phyloP scores from a whole-genome alignment of 305 asterid species.

The Stenogyne calaminthoides region DNA sequence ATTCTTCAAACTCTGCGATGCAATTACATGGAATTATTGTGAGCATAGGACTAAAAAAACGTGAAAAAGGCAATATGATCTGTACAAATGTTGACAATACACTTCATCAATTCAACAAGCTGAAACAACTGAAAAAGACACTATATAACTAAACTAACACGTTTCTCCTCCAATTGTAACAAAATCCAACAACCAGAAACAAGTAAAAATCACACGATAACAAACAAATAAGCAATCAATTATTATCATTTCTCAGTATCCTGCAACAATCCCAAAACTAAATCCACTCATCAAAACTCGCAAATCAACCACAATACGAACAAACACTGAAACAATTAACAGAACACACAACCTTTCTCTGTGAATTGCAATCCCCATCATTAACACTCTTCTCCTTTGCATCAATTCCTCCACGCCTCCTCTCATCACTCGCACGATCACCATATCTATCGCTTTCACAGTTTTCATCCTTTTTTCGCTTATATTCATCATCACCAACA shows the following conservation, averaged over 20 bases:
- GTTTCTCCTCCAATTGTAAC: neutral
- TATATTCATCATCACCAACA: slow-evolving; percentile 30
- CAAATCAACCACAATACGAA: neutral
- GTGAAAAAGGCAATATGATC: slow-evolving; percentile 25
- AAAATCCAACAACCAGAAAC: neutral
- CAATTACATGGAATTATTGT: slow-evolving; percentile 33
- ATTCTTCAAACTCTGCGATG: slow-evolving; percentile 42
- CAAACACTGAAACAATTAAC: slow-evolving; percentile 2
- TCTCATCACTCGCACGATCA: slow-evolving; percentile 9
- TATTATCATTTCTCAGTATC: neutral
- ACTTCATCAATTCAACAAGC: neutral
- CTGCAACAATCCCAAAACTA: slow-evolving; percentile 1
- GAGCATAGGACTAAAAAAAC: neutral
- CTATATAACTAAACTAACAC: neutral
- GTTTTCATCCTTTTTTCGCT: slow-evolving; percentile 3
- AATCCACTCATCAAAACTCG: neutral
- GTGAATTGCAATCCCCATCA: slow-evolving; percentile 19
- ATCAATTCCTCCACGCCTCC: slow-evolving; percentile 19
- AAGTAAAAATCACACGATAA: neutral
- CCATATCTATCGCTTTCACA: neutral
- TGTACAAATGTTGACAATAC: slow-evolving; percentile 1
- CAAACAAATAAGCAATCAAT: neutral
- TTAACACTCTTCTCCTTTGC: slow-evolving; percentile 25
- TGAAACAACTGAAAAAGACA: neutral
- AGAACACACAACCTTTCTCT: slow-evolving; percentile 36